Evolutionary conservation across 306 rosid genomes (phyloP).

Genomic region (Vachellia pachyceras): DNA sequence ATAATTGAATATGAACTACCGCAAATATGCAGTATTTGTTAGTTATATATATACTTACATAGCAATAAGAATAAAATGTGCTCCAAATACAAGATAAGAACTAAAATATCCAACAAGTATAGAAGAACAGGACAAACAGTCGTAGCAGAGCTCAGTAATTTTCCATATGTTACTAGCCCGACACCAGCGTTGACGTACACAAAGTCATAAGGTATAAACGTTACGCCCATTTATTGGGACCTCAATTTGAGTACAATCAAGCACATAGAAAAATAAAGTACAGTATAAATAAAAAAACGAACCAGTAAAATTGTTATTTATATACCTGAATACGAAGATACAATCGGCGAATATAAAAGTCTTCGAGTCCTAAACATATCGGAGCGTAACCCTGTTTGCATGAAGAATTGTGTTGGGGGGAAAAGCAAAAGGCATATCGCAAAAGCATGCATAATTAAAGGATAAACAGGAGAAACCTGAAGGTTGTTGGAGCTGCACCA

Average conservation of each 20-base stretch:
- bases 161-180: not conserved
- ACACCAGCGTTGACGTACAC: not conserved
- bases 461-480: slow-evolving; percentile 46
- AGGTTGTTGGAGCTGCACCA: slow-evolving; percentile 56
- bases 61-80: not conserved
- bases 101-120: not conserved
- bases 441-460: not conserved
- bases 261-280: not conserved
- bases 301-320: not conserved
- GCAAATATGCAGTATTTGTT: not conserved
- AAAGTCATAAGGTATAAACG: not conserved
- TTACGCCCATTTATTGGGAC: not conserved
- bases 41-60: not conserved
- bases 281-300: not conserved
- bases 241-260: not conserved
- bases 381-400: slow-evolving; percentile 77
- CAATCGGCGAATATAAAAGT: slow-evolving; percentile 80
- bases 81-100: not conserved
- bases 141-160: not conserved
- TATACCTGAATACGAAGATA: slow-evolving; percentile 87
- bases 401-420: not conserved
- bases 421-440: not conserved
- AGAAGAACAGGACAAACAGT: not conserved
- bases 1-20: not conserved
- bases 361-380: slow-evolving; percentile 91